These are phyloP conservation scores for Pseudoneurospora amorphoporcata DNA, from an alignment of 495 filamentous ascomycete species.

Conservation along the genomic window DNA sequence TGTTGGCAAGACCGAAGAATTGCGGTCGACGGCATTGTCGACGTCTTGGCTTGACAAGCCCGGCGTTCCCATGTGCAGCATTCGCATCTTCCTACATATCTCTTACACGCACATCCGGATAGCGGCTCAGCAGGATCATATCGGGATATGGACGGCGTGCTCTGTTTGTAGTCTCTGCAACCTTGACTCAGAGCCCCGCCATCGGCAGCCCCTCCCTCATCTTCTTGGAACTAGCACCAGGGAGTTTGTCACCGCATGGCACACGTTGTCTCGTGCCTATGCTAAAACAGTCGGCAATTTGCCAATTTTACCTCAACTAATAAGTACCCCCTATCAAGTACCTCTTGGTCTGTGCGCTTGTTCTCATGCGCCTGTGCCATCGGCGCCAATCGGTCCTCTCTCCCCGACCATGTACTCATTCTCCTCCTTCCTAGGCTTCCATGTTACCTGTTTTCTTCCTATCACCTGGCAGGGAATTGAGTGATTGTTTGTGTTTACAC, in stretches of 20 bases:
- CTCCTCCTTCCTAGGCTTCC: neutral
- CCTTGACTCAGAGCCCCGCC: slow-evolving; percentile 15
- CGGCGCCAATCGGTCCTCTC: neutral
- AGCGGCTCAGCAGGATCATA: neutral
- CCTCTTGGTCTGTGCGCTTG: neutral
- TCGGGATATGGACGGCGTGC: neutral
- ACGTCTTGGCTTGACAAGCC: neutral
- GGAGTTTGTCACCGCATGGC: neutral
- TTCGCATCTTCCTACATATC: neutral
- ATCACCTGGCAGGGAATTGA: neutral
- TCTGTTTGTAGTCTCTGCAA: neutral
- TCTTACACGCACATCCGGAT: neutral
- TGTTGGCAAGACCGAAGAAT: neutral
- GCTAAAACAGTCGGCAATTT: neutral
- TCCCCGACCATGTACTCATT: neutral
- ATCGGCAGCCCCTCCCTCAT: slow-evolving; percentile 3
- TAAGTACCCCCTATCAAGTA: neutral
- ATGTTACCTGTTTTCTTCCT: neutral
- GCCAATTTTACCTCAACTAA: neutral
- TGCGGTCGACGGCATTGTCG: slow-evolving; percentile 3
- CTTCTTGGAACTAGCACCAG: slow-evolving; percentile 1
- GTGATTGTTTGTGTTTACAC: neutral
- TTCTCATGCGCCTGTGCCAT: neutral
- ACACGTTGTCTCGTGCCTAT: slow-evolving; percentile 3
- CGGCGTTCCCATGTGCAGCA: neutral